Evolutionary conservation across 352 stramenopile species (phyloP), one percentile per base, ranked within the genome.

Genomic region (Globisporangium mamillatum): DNA sequence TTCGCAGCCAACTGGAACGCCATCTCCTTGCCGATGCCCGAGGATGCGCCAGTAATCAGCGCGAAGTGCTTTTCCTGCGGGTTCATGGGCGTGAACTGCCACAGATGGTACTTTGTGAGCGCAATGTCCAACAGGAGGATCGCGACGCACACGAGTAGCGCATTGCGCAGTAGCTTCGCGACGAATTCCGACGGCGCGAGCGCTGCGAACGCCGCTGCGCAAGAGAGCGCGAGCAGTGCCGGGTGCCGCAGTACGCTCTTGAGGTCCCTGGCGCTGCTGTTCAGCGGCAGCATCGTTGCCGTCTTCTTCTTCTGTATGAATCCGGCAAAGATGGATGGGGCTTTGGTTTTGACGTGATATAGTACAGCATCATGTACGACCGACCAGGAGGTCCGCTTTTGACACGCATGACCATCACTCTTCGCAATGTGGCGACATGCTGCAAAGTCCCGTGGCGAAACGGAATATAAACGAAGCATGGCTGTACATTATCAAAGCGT

Each of bases 11-110:
- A 75, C 69, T 78, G 66, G 57, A 78, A 89, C 36, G 82, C 84
- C 64, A 90, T 88, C 64, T 91, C 87, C 18, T 75, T 75, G 34
- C 87, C 88, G 24, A 96, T 75, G n/a, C 88, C 88, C 4, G 77
- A 81, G 4, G 85, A 83, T 46, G 85, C 87, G 25, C 86, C 88
- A 6, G 84, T 93, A 56, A 94, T 64, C 4, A 94, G 74, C 48
- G 77, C 78, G 38, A 78, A 84, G 46, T 58, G 64, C 57, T 69
- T 72, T 59, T 55, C 44, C 32, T 73, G 68, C 16, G 73, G 72
- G 48, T 70, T 57, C 48, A 75, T 34, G 5, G 70, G 56, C 29
- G 69, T 46, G 64, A 85, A 80, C 10, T 67, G 62, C 75, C 78
- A 76, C 53, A 75, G 68, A 64, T 90, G 81, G 58, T 88, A 87